Base-by-base conservation (phyloP, 1,284 basidiomycete genomes). In the Naganishia sp. region DNA sequence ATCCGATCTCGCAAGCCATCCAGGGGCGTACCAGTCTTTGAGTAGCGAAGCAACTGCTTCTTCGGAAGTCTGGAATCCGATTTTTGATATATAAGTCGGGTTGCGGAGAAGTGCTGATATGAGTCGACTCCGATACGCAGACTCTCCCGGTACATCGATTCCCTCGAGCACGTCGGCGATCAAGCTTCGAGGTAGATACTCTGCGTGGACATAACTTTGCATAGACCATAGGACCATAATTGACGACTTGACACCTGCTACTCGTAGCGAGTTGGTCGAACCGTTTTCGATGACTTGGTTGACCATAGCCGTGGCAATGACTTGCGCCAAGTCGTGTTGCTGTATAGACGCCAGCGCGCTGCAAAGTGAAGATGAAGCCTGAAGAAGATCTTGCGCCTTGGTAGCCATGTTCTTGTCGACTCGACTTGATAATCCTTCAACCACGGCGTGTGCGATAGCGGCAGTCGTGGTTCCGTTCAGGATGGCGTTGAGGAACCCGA, bases 81-180 rank as follows among this genome's bases (percentile, higher is more conserved):
- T 48, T 21, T 21, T 48, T 42, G 42, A 16, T 4, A 52, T 23
- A 61, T 52, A 61, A 9, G 57, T 48, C 48, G 4, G 15, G 42
- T 61, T 61, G 18, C 36, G 23, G n/a, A 61, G 39, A 9, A 61
- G 48, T 5, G 43, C 57, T 42, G 39, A 39, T 18, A 61, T 52
- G 45, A 61, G 57, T 16, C 57, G 57, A 52, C 57, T 39, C 9
- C 57, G 57, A 16, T 50, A 61, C 6, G 57, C 31, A 28, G 57
- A 61, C 50, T 61, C 57, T 18, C 57, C 57, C 4, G 57, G 50
- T 11, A 61, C 49, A 21, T 50, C 57, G 21, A 61, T 61, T 39
- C 57, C 57, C 11, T 28, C 36, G 10, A 61, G 33, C 9, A 61
- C 48, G 23, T 61, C 57, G 33, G 42, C 36, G 48, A 61, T 61